These are phyloP conservation scores for Hirsutella thompsonii DNA, from an alignment of 2,329 filamentous ascomycete genomes.

Conservation along the genomic window DNA sequence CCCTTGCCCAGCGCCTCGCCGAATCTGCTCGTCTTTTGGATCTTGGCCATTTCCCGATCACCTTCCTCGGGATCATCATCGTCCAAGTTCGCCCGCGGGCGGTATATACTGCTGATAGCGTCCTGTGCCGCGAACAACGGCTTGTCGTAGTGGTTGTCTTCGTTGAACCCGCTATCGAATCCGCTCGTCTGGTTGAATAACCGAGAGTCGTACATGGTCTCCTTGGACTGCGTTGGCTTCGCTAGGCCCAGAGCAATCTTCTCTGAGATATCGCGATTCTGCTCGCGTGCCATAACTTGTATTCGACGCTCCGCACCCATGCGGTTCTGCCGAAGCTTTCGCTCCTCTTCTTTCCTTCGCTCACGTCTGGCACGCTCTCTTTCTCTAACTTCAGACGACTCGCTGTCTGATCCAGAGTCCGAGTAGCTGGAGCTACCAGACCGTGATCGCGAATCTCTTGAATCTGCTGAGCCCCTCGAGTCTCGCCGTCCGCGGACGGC, in stretches of 20 bases:
- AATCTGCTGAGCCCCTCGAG: conserved; percentile 20
- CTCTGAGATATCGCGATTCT: conserved; percentile 93
- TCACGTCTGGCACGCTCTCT: conserved; percentile 69
- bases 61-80: conserved; percentile 71
- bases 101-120: conserved; percentile 87
- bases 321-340: conserved; percentile 80
- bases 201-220: conserved; percentile 94
- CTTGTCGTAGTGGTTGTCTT: conserved; percentile 96
- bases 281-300: conserved; percentile 86
- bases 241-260: conserved; percentile 91
- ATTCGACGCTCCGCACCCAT: conserved; percentile 91
- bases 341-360: conserved; percentile 67
- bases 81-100: conserved; percentile 61
- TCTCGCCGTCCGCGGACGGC: conserved; percentile 29
- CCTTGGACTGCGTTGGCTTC: conserved; percentile 82
- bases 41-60: conserved; percentile 73
- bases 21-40: conserved; percentile 75
- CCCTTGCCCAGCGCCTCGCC: conserved; percentile 76
- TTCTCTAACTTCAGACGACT: conserved; percentile 60
- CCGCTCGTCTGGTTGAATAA: conserved; percentile 91
- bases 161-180: conserved; percentile 87
- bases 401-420: conserved; percentile 37
- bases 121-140: conserved; percentile 93
- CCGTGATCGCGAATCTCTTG: conserved; percentile 24
- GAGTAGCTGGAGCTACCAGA: conserved; percentile 39